phyloP scores from a whole-genome alignment of 495 filamentous ascomycete species.

The Aspergillus cavernicola region DNA sequence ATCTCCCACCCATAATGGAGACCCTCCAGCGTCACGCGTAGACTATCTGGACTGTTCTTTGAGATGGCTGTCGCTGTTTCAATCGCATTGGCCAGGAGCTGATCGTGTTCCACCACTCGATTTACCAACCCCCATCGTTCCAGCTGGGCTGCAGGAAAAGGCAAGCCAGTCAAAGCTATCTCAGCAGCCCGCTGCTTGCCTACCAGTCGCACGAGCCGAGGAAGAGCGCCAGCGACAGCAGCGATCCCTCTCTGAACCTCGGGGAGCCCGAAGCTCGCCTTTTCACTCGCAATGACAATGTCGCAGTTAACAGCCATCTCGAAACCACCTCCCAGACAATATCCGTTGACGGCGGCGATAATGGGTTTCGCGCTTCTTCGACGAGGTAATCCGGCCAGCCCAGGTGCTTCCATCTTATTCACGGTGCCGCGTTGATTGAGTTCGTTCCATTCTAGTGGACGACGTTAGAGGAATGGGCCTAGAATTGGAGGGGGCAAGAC shows the following conservation, averaged over 20 bases:
- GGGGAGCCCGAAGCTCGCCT: slow-evolving; percentile 58
- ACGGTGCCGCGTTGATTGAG: slow-evolving; percentile 33
- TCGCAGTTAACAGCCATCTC: slow-evolving; percentile 73
- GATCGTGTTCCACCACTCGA: slow-evolving; percentile 1
- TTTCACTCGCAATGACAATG: slow-evolving; percentile 55
- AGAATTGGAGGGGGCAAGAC: neutral
- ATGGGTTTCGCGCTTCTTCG: slow-evolving; percentile 54
- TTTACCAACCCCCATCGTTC: slow-evolving; percentile 53
- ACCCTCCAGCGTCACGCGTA: slow-evolving; percentile 63
- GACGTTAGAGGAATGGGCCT: neutral
- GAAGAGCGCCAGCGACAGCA: slow-evolving; percentile 66
- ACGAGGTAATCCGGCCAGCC: slow-evolving; percentile 53
- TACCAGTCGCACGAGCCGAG: slow-evolving; percentile 63
- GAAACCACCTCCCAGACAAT: slow-evolving; percentile 69
- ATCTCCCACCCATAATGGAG: slow-evolving; percentile 66
- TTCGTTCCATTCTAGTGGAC: slow-evolving; percentile 36
- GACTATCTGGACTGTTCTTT: slow-evolving; percentile 62
- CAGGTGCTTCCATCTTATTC: slow-evolving; percentile 44
- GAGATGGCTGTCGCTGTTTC: slow-evolving; percentile 8
- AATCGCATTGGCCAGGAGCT: slow-evolving; percentile 7
- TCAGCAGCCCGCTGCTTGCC: slow-evolving; percentile 69
- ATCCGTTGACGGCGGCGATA: slow-evolving; percentile 72
- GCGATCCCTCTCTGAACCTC: slow-evolving; percentile 69
- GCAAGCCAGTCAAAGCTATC: slow-evolving; percentile 62
- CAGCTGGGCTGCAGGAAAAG: slow-evolving; percentile 54